Evolutionary conservation across 75 land plant genomes (phyloP).

Genomic region (Gnetum montanum): DNA sequence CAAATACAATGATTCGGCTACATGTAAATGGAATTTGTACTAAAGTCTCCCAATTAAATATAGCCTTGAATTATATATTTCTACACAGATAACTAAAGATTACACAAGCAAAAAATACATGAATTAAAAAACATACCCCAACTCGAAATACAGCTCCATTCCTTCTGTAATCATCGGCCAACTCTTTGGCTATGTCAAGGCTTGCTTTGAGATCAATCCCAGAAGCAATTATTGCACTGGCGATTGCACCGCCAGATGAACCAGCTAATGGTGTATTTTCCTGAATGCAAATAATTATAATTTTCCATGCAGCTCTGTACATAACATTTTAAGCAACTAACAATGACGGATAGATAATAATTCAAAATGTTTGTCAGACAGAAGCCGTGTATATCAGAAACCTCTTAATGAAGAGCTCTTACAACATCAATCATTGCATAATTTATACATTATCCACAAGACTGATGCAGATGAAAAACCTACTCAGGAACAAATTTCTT

Average conservation of each 20-base stretch:
- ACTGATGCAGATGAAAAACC: too few relatives aligned
- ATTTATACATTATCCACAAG: too few relatives aligned
- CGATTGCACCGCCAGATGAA: conserved; percentile 95
- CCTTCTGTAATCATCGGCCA: conserved; percentile 83
- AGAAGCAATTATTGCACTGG: conserved; percentile 87
- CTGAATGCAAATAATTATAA: conserved; percentile 26
- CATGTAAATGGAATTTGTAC: neutral
- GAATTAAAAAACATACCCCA: conserved; percentile 51
- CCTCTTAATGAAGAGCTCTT: too few relatives aligned
- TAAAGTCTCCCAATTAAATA: neutral
- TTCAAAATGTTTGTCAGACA: too few relatives aligned
- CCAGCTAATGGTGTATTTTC: conserved; percentile 96
- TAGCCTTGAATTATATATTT: too few relatives aligned
- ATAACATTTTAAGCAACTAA: neutral
- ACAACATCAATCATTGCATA: too few relatives aligned
- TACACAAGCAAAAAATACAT: neutral
- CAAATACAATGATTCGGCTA: neutral
- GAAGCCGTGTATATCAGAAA: too few relatives aligned
- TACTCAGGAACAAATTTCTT: too few relatives aligned
- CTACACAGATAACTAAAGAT: too few relatives aligned
- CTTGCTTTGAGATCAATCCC: conserved; percentile 83
- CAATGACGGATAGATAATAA: too few relatives aligned
- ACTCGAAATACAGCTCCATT: conserved; percentile 93
- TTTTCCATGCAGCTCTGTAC: neutral
- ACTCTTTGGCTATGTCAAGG: conserved; percentile 55